Conservation (phyloP, 495 filamentous ascomycete genomes). For the Lepidopterella palustris region DNA sequence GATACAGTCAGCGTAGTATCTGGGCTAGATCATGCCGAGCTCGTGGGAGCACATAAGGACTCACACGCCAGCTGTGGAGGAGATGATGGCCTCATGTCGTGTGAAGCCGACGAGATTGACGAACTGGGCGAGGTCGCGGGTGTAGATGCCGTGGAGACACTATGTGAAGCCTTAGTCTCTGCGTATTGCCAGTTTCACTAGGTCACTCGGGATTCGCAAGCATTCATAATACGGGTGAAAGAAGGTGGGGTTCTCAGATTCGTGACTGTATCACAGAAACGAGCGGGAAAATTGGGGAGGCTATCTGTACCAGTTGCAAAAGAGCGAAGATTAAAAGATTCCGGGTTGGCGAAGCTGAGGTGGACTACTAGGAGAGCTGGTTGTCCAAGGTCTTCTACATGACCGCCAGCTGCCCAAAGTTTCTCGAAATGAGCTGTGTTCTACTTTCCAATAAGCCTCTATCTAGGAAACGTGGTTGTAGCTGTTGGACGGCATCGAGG, state of each 20-base stretch:
- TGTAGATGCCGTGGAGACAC: slow-evolving; percentile 49
- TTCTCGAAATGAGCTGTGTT: neutral
- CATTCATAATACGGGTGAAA: too few relatives aligned
- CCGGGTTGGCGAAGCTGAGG: neutral
- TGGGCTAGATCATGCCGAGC: slow-evolving; percentile 44
- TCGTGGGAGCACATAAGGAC: slow-evolving; percentile 46
- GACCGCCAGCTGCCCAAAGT: slow-evolving; percentile 1
- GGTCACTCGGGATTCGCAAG: too few relatives aligned
- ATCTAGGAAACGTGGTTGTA: neutral
- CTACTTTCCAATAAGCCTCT: neutral
- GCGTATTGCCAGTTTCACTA: neutral
- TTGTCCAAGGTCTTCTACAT: slow-evolving; percentile 1
- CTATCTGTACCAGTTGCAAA: neutral
- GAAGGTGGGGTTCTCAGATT: too few relatives aligned
- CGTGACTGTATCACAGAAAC: too few relatives aligned
- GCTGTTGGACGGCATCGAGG: neutral
- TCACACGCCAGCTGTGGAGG: slow-evolving; percentile 45
- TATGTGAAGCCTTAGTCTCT: slow-evolving; percentile 49
- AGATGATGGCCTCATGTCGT: slow-evolving; percentile 44
- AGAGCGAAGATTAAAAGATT: neutral
- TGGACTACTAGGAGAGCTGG: neutral
- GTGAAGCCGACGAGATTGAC: slow-evolving; percentile 47
- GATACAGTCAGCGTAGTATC: slow-evolving; percentile 45
- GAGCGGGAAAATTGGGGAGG: too few relatives aligned
- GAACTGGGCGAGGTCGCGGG: slow-evolving; percentile 46